Percentiles rank a stretch among this genome's conserved stretches.
These are phyloP conservation scores for Soucietia sequanensis DNA, from an alignment of 805 yeast genomes.

Conservation along the genomic window DNA sequence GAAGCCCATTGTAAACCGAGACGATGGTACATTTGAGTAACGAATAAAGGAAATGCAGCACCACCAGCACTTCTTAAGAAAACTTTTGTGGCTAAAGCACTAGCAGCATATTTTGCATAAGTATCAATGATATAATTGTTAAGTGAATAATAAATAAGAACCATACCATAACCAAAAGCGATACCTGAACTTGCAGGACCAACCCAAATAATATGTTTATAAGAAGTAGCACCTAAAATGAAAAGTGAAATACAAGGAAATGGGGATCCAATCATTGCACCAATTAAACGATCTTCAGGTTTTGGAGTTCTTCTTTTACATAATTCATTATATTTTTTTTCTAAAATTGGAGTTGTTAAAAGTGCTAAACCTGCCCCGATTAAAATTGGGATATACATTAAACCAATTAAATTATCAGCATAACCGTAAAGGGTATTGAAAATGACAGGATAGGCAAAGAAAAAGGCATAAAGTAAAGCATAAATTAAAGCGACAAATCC, in stretches of 20 bases:
- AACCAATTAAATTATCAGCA: slow-evolving; percentile 75
- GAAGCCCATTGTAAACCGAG: slow-evolving; percentile 80
- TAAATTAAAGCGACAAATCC: slow-evolving; percentile 85
- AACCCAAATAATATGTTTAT: slow-evolving; percentile 63
- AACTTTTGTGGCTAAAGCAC: slow-evolving; percentile 79
- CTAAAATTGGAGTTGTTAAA: slow-evolving; percentile 71
- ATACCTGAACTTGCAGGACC: slow-evolving; percentile 61
- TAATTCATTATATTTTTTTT: slow-evolving; percentile 54
- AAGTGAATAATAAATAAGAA: slow-evolving; percentile 54
- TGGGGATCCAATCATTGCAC: slow-evolving; percentile 81
- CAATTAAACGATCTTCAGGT: slow-evolving; percentile 78
- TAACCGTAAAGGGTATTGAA: slow-evolving; percentile 74
- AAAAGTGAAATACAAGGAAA: slow-evolving; percentile 79
- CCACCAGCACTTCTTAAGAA: slow-evolving; percentile 81
- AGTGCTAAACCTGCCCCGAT: slow-evolving; percentile 82
- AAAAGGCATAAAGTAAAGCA: slow-evolving; percentile 88
- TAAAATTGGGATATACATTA: slow-evolving; percentile 86
- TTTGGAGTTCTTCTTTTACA: slow-evolving; percentile 56
- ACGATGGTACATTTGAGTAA: slow-evolving; percentile 75
- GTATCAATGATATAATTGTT: slow-evolving; percentile 89
- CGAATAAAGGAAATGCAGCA: slow-evolving; percentile 80
- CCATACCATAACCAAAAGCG: slow-evolving; percentile 63
- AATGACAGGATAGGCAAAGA: slow-evolving; percentile 92
- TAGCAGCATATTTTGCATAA: slow-evolving; percentile 76
- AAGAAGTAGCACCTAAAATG: slow-evolving; percentile 78